phyloP scores from a whole-genome alignment of 176 grass and related monocot genomes.

The Tillandsia leiboldiana region DNA sequence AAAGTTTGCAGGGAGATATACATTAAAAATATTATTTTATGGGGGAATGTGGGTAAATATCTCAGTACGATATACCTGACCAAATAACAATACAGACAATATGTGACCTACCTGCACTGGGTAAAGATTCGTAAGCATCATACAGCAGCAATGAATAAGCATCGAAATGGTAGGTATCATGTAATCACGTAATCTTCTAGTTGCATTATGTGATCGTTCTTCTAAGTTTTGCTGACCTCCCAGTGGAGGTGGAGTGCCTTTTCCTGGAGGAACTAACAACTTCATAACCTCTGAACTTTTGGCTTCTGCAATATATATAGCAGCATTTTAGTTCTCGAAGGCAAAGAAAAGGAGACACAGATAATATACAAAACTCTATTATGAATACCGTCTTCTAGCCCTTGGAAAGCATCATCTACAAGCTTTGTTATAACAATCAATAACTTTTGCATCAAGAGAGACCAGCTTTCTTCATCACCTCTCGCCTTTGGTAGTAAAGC shows the following conservation, averaged over 20 bases:
- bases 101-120: conserved; percentile 63
- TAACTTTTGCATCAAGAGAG: conserved; percentile 67
- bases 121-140: conserved; percentile 78
- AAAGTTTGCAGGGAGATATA: no score
- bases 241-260: conserved; percentile 42
- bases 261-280: conserved; percentile 70
- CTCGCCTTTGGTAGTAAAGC: conserved; percentile 59
- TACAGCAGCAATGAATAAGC: conserved; percentile 57
- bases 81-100: conserved; percentile 13
- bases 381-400: conserved; percentile 63
- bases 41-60: neutral
- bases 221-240: conserved; percentile 30
- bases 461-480: conserved; percentile 61
- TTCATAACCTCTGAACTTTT: conserved; percentile 56
- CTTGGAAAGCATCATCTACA: conserved; percentile 62
- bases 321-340: neutral
- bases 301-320: conserved; percentile 37
- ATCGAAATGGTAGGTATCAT: conserved; percentile 53
- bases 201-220: conserved; percentile 38
- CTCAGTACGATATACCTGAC: neutral
- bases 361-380: neutral
- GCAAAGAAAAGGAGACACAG: neutral
- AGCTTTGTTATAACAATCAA: conserved; percentile 58
- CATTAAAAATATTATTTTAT: no score
- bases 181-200: conserved; percentile 44